Percentiles rank a stretch among this genome's conserved stretches.
Evolutionary conservation across 2,329 filamentous ascomycete genomes (phyloP).

Genomic region (Helotiales sp.): DNA sequence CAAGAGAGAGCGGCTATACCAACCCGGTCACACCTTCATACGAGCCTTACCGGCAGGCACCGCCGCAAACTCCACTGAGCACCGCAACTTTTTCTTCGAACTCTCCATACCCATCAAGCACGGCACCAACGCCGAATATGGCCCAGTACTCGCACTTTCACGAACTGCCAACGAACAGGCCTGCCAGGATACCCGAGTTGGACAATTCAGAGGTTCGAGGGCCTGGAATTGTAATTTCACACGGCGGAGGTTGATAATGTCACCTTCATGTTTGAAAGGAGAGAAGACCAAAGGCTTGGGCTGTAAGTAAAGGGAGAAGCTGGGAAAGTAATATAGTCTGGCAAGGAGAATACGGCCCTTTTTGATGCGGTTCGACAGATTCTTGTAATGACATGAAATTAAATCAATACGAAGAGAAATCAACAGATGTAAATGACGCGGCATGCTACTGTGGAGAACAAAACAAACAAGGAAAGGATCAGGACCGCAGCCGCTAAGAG

Average conservation of each 20-base stretch:
- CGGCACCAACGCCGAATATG: neutral
- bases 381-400: too few species aligned
- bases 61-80: neutral
- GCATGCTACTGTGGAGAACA: too few species aligned
- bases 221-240: neutral
- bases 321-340: neutral
- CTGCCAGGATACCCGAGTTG: neutral
- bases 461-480: too few species aligned
- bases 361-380: too few species aligned
- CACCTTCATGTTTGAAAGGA: neutral
- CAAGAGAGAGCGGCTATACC: neutral
- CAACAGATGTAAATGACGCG: too few species aligned
- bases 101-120: neutral
- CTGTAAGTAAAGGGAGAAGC: neutral
- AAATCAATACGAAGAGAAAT: too few species aligned
- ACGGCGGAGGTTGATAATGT: neutral
- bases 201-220: neutral
- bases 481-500: too few species aligned
- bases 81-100: neutral
- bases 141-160: neutral
- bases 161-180: neutral
- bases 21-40: neutral
- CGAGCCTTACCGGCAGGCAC: neutral
- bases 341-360: neutral
- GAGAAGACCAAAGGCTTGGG: neutral